phyloP scores from a whole-genome alignment of 129 eudicot species.

The Cynara cardunculus region DNA sequence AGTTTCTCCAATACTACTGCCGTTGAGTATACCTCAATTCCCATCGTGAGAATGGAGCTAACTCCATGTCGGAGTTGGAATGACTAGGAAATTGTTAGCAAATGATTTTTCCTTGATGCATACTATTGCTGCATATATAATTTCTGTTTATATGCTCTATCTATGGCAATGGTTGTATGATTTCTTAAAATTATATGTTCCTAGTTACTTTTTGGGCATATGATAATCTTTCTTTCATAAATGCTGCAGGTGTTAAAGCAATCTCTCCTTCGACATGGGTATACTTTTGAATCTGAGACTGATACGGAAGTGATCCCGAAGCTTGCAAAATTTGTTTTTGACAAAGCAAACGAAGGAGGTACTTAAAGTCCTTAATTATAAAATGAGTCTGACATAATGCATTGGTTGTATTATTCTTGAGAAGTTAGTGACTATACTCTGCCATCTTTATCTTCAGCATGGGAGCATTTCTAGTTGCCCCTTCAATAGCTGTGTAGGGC shows the following conservation, averaged over 20 bases:
- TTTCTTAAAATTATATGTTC: not conserved
- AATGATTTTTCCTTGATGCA: not conserved
- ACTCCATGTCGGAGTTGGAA: not conserved
- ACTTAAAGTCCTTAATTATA: not conserved
- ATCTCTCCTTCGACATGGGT: constrained; percentile 88
- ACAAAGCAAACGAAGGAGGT: constrained; percentile 92
- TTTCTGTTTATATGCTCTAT: not conserved
- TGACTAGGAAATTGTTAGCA: not conserved
- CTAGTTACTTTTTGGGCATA: not conserved
- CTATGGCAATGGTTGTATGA: not conserved
- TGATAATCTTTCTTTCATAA: not conserved
- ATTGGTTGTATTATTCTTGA: not conserved
- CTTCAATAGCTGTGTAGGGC: not conserved
- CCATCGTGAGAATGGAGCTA: not conserved
- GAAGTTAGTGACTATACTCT: not conserved
- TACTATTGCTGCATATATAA: not conserved
- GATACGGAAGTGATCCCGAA: constrained; percentile 99
- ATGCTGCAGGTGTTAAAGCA: constrained; percentile 73
- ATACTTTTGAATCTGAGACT: constrained; percentile 90
- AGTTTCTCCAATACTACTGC: too few relatives aligned
- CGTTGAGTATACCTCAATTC: not conserved
- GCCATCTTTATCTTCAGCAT: not conserved
- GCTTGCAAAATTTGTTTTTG: constrained; percentile 95
- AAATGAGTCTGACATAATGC: not conserved
- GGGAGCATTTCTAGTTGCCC: not conserved